phyloP scores from a whole-genome alignment of 306 rosid genomes.

The Pyrus pyrifolia region DNA sequence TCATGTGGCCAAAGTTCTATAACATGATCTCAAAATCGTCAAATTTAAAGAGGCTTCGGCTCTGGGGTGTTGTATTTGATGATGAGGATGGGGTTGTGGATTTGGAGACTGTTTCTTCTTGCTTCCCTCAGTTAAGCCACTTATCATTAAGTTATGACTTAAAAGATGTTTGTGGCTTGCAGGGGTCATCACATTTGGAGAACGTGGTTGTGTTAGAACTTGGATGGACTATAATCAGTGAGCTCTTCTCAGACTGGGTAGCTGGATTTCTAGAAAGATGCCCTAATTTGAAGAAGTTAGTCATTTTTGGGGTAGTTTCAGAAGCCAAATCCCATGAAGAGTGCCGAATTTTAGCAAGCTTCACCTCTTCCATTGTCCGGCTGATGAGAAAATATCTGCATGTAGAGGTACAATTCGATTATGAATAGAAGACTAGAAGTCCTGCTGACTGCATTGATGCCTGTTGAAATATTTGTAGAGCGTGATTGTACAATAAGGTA shows the following conservation, averaged over 20 bases:
- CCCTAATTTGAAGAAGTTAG: conserved; percentile 58
- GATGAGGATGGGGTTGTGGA: conserved; percentile 68
- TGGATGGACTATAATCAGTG: conserved; percentile 71
- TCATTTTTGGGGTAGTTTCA: conserved; percentile 58
- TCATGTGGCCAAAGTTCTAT: conserved; percentile 70
- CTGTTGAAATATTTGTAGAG: conserved; percentile 2
- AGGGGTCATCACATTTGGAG: conserved; percentile 52
- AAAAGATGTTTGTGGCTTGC: conserved; percentile 59
- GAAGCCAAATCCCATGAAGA: conserved; percentile 58
- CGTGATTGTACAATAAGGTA: conserved; percentile 15
- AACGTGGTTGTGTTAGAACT: conserved; percentile 68
- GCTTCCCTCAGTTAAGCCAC: conserved; percentile 53
- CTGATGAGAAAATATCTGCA: conserved; percentile 56
- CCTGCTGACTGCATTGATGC: not conserved
- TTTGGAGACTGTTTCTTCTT: conserved; percentile 50
- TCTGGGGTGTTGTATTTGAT: conserved; percentile 62
- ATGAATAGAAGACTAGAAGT: conserved; percentile 44
- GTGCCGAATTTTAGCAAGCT: conserved; percentile 48
- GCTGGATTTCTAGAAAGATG: conserved; percentile 63
- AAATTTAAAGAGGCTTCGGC: conserved; percentile 46
- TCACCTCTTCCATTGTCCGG: conserved; percentile 50
- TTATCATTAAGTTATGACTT: conserved; percentile 56
- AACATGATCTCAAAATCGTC: conserved; percentile 67
- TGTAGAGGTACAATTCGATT: conserved; percentile 50
- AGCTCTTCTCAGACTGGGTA: conserved; percentile 71